Base-by-base conservation (phyloP, 1,284 basidiomycete species). In the Trametes pubescens region DNA sequence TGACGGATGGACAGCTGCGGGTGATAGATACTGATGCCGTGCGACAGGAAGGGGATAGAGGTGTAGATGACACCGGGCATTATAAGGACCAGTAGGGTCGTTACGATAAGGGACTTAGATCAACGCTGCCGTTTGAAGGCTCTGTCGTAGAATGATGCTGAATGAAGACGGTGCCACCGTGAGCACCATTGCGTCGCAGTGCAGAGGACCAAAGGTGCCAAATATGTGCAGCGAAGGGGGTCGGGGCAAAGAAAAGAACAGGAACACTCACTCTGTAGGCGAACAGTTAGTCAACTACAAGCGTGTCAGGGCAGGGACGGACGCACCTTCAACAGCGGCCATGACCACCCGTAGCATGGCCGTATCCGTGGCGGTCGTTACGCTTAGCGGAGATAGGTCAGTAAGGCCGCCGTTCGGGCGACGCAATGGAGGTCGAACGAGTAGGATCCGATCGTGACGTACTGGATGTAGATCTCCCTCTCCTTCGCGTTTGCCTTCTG, bases 311-410 rank as follows among this genome's bases (percentile, higher is more conserved):
- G 64, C 48, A 58, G 26, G 53, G 53, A 62, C 55, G 35, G n/a
- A 81, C 87, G 70, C 70, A 91, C 92, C 92, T 93, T 94, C 92
- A 62, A 94, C 94, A 66, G 94, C 94, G 66, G 91, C 92, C 95
- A 98, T 97, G 43, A 98, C 93, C 34, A 96, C 94, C 72, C 92
- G 84, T 64, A 98, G 80, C 81, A 96, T 85, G n/a, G 86, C 91
- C 0, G 94, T 96, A 80, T 98, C 95, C 49, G 96, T 96, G 21
- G 96, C 96, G 43, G 93, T 97, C 40, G 96, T 98, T 66, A 91
- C 90, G 76, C 93, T 96, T 72, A 63, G 44, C 37, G 46, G 4
- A 21, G 57, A 26, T 5, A 5, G 44, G 57, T 69, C 40, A 69
- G 65, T 61, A 66, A 16, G 35, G 47, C 22, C 16, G 18, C 34